Conservation (phyloP, 1,284 basidiomycete species). For the Termitomyces sp. region DNA sequence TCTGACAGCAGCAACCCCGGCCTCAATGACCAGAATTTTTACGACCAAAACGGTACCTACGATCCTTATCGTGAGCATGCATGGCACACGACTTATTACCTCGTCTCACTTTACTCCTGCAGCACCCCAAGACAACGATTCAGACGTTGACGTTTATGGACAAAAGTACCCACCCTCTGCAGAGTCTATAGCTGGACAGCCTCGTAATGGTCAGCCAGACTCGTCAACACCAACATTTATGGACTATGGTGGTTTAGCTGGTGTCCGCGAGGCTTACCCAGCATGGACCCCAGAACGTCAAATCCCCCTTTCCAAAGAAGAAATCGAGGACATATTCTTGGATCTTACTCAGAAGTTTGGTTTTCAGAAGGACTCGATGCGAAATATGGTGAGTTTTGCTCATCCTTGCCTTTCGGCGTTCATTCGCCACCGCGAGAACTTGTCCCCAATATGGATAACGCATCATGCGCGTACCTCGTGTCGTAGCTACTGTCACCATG, state of each 20-base stretch:
- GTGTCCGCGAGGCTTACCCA: constrained; percentile 77
- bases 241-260: constrained; percentile 47
- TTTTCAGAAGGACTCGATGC: constrained; percentile 90
- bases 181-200: constrained; percentile 53
- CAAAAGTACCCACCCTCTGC: constrained; percentile 65
- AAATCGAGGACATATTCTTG: constrained; percentile 98
- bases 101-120: constrained; percentile 25
- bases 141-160: constrained; percentile 68
- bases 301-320: constrained; percentile 96
- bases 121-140: constrained; percentile 72
- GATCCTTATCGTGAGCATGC: constrained; percentile 56
- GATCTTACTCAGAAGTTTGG: constrained; percentile 99
- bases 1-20: constrained; percentile 64
- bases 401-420: constrained; percentile 8
- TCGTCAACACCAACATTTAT: constrained; percentile 58
- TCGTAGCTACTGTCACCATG: neutral
- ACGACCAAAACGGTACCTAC: constrained; percentile 59
- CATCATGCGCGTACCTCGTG: constrained; percentile 8
- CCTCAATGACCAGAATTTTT: constrained; percentile 52
- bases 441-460: constrained; percentile 6
- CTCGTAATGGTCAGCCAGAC: constrained; percentile 54
- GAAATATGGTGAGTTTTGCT: constrained; percentile 70
- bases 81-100: constrained; percentile 5
- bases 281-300: constrained; percentile 91
- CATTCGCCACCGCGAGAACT: constrained; percentile 14